A percentile compares a stretch with the other conserved stretches of the same genome.
These are phyloP conservation scores for Rhizopogon roseolus DNA, from an alignment of 768 basidiomycete species.

Conservation along the genomic window DNA sequence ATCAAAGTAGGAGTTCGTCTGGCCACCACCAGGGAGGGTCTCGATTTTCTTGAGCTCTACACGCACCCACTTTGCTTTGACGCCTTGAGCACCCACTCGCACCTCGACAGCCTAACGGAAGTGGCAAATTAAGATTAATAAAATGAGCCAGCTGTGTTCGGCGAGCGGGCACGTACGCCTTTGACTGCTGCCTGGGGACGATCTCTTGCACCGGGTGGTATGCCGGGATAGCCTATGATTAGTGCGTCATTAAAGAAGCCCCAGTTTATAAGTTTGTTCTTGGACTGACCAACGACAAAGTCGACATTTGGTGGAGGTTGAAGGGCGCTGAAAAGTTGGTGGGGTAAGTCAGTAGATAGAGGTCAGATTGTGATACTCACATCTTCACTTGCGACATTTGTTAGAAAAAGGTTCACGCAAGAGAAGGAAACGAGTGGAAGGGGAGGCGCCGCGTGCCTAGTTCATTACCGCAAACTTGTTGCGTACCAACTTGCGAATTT, in stretches of 20 bases:
- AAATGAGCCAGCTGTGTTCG: constrained; percentile 1
- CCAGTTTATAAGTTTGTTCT: neutral
- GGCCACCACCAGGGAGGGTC: constrained; percentile 67
- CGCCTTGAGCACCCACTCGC: constrained; percentile 63
- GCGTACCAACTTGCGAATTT: neutral
- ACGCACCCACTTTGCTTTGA: constrained; percentile 90
- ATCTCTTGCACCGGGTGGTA: constrained; percentile 72
- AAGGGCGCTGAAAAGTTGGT: constrained; percentile 48
- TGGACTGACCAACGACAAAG: constrained; percentile 68
- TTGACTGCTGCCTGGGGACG: constrained; percentile 80
- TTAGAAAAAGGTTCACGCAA: neutral
- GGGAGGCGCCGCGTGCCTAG: constrained; percentile 7
- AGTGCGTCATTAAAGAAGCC: constrained; percentile 9
- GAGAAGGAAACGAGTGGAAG: constrained; percentile 3
- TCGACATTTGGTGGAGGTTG: constrained; percentile 88
- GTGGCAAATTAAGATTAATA: constrained; percentile 1
- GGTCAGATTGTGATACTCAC: constrained; percentile 24
- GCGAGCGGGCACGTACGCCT: constrained; percentile 54
- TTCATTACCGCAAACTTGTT: neutral
- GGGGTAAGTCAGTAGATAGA: constrained; percentile 1
- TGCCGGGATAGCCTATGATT: constrained; percentile 74
- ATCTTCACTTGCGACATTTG: constrained; percentile 42
- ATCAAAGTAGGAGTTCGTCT: constrained; percentile 70
- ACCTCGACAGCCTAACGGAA: constrained; percentile 73
- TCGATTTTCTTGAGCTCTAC: constrained; percentile 92